Percentiles rank a stretch among this genome's conserved stretches.
phyloP scores from a whole-genome alignment of 2,329 filamentous ascomycete genomes.

The Bipolaris oryzae region DNA sequence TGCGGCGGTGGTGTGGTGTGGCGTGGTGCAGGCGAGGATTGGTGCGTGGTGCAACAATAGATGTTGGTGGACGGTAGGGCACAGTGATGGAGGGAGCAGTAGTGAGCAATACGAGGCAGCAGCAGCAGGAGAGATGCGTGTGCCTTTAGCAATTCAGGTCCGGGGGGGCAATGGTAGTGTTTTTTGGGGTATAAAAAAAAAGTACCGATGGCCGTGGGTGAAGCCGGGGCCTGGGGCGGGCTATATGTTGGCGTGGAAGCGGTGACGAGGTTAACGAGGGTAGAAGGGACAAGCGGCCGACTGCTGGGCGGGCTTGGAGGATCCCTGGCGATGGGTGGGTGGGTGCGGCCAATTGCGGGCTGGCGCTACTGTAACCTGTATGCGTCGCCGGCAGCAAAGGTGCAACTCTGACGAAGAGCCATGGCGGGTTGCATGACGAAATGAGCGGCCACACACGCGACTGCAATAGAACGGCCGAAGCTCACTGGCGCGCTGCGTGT shows the following conservation, averaged over 20 bases:
- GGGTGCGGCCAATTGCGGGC: conserved; percentile 28
- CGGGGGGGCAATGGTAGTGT: background rate
- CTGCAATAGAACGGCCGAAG: background rate
- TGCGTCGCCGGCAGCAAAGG: conserved; percentile 28
- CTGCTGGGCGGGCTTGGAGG: conserved; percentile 24
- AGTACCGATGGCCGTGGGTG: conserved; percentile 7
- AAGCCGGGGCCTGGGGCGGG: conserved; percentile 24
- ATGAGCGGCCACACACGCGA: background rate
- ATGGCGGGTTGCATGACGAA: conserved; percentile 1
- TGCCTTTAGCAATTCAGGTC: background rate
- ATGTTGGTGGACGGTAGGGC: background rate
- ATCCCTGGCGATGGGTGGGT: conserved; percentile 27
- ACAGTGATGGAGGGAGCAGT: no score
- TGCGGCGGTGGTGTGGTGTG: conserved; percentile 6
- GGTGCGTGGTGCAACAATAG: background rate
- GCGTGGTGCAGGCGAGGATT: background rate
- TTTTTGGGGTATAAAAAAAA: conserved; percentile 2
- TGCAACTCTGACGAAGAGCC: conserved; percentile 34
- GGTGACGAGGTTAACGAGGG: conserved; percentile 36
- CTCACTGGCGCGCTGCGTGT: background rate
- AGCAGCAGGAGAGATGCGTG: background rate
- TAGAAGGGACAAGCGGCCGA: conserved; percentile 20
- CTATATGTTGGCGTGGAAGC: conserved; percentile 32
- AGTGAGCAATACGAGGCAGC: background rate
- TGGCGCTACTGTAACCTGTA: conserved; percentile 30